Percentiles rank a stretch among this genome's conserved stretches.
phyloP scores from a whole-genome alignment of 140 eudicot species.

The Ambrosia hybrid region DNA sequence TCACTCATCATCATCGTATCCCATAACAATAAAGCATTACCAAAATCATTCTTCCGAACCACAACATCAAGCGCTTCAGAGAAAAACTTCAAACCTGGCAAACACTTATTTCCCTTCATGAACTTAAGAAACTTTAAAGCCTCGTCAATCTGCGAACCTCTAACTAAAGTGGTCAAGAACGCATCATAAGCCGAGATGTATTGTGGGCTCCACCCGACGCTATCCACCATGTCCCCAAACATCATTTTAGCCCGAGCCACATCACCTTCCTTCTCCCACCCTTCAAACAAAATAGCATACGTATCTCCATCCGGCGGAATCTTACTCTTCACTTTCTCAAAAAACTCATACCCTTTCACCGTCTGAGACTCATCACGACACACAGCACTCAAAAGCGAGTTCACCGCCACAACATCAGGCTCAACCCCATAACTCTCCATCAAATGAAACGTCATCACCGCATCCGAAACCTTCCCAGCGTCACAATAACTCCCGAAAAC shows the following conservation, averaged over 20 bases:
- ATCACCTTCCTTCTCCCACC: slow-evolving; percentile 80
- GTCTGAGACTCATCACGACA: slow-evolving; percentile 55
- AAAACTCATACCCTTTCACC: slow-evolving; percentile 51
- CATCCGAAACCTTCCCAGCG: slow-evolving; percentile 60
- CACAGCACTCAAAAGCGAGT: slow-evolving; percentile 69
- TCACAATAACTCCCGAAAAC: slow-evolving; percentile 79
- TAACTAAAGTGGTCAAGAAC: slow-evolving; percentile 63
- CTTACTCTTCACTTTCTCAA: slow-evolving; percentile 57
- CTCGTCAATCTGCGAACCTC: slow-evolving; percentile 53
- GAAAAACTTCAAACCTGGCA: slow-evolving; percentile 84
- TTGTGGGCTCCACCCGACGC: slow-evolving; percentile 71
- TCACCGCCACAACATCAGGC: slow-evolving; percentile 67
- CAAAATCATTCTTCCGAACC: slow-evolving; percentile 55
- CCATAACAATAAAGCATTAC: slow-evolving; percentile 64
- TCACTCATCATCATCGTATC: slow-evolving; percentile 60
- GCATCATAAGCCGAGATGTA: slow-evolving; percentile 72
- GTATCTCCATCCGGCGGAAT: slow-evolving; percentile 72
- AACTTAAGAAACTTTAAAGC: slow-evolving; percentile 69
- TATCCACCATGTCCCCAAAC: slow-evolving; percentile 86
- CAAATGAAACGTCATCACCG: slow-evolving; percentile 67
- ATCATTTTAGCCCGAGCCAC: slow-evolving; percentile 58
- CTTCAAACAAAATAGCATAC: slow-evolving; percentile 72
- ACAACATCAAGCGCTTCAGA: slow-evolving; percentile 73
- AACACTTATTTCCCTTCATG: slow-evolving; percentile 75
- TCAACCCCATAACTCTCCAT: slow-evolving; percentile 67